Evolutionary conservation across 2,329 filamentous ascomycete genomes (phyloP).

Genomic region (Alternaria brassicae): DNA sequence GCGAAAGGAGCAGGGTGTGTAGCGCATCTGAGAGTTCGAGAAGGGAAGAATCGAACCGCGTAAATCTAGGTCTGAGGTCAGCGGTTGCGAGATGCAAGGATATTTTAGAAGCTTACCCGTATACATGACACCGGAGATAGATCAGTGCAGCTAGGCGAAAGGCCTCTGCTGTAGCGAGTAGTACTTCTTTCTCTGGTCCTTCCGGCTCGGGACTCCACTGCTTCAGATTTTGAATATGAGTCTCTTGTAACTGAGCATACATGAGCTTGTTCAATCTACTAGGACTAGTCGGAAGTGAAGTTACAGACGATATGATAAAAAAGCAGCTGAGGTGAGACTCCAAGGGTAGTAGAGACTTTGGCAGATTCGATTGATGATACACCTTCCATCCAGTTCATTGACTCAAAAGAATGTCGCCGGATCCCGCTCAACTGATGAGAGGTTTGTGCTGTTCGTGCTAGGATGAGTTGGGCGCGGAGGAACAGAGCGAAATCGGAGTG

Average conservation of each 20-base stretch:
- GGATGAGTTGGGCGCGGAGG: constrained; percentile 37
- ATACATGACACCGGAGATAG: constrained; percentile 42
- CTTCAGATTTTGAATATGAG: constrained; percentile 34
- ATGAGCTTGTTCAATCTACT: constrained; percentile 25
- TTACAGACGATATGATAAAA: constrained; percentile 42
- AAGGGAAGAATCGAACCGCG: constrained; percentile 41
- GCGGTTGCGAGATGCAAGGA: neutral
- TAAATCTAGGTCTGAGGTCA: constrained; percentile 29
- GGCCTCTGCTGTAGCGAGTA: constrained; percentile 40
- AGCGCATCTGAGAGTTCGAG: constrained; percentile 39
- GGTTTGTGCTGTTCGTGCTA: constrained; percentile 40
- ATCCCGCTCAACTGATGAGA: constrained; percentile 29
- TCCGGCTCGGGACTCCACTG: constrained; percentile 39
- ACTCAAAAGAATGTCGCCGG: constrained; percentile 35
- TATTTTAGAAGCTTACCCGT: constrained; percentile 28
- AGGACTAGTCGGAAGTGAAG: constrained; percentile 28
- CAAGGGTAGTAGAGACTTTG: constrained; percentile 34
- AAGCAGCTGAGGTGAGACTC: constrained; percentile 41
- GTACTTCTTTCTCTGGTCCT: constrained; percentile 33
- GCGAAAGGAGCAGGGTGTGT: constrained; percentile 30
- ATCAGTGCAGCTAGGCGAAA: constrained; percentile 44
- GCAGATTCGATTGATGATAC: constrained; percentile 30
- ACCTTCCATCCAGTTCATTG: constrained; percentile 33
- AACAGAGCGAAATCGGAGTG: constrained; percentile 39
- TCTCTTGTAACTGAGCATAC: constrained; percentile 37